phyloP scores from a whole-genome alignment of 176 grass and related monocot species.

The Elymus sibiricus region DNA sequence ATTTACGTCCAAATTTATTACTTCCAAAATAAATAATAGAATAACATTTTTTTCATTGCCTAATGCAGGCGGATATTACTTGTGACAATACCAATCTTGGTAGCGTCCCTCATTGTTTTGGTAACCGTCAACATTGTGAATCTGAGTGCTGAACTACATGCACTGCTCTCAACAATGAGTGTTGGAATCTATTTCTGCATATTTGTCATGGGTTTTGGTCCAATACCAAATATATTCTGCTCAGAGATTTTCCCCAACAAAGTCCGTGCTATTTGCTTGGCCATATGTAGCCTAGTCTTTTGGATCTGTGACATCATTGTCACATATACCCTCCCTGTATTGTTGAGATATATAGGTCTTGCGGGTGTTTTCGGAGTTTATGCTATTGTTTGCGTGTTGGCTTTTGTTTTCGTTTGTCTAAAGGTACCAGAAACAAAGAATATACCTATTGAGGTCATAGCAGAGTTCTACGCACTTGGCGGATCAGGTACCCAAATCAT shows the following conservation, averaged over 20 bases:
- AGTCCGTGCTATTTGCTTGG: conserved; percentile 50
- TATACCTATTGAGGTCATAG: conserved; percentile 58
- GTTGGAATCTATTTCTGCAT: conserved; percentile 53
- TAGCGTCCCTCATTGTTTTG: conserved; percentile 48
- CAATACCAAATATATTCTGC: conserved; percentile 63
- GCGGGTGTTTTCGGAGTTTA: conserved; percentile 54
- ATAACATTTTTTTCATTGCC: neutral
- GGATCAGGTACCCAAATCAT: neutral
- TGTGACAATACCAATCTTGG: conserved; percentile 56
- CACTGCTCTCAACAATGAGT: conserved; percentile 39
- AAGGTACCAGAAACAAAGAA: conserved; percentile 62
- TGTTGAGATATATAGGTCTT: conserved; percentile 50
- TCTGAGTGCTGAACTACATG: conserved; percentile 31
- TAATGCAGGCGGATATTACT: conserved; percentile 49
- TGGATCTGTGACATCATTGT: conserved; percentile 64
- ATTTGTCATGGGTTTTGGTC: conserved; percentile 71
- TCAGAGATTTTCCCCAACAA: conserved; percentile 65
- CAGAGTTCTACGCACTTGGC: conserved; percentile 53
- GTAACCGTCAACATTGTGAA: conserved; percentile 43
- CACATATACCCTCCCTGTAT: conserved; percentile 55
- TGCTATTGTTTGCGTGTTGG: conserved; percentile 33
- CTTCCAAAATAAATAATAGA: neutral
- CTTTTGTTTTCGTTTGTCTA: conserved; percentile 47
- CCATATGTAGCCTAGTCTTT: conserved; percentile 49
- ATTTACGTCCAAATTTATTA: too few relatives aligned